phyloP scores from a whole-genome alignment of 1,284 basidiomycete genomes.

The Rhodotorula glutinis region DNA sequence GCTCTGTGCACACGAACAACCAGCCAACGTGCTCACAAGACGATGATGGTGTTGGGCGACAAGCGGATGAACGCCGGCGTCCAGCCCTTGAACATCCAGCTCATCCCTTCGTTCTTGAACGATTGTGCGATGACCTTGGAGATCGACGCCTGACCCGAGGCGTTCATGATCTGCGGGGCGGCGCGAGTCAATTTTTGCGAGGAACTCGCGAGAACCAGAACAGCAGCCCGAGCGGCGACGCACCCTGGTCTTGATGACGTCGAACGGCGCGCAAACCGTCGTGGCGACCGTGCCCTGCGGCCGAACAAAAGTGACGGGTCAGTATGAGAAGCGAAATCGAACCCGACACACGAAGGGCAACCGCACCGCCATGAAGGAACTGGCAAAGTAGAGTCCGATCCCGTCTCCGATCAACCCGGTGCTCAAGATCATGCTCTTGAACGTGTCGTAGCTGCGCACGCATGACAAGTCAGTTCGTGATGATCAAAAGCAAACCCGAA shows the following conservation, averaged over 20 bases:
- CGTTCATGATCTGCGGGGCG: conserved; percentile 74
- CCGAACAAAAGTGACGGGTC: not conserved
- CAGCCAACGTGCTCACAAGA: too few species aligned
- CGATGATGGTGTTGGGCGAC: conserved; percentile 42
- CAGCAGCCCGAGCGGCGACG: not conserved
- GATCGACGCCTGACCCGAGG: conserved; percentile 61
- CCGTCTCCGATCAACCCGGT: conserved; percentile 71
- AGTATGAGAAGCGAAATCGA: too few species aligned
- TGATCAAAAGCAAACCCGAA: too few species aligned
- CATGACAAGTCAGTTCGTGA: not conserved
- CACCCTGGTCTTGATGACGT: conserved; percentile 71
- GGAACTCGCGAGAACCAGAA: not conserved
- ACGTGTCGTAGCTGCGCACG: conserved; percentile 72
- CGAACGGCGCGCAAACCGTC: conserved; percentile 88
- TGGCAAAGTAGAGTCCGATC: conserved; percentile 73
- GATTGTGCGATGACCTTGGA: conserved; percentile 67
- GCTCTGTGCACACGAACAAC: too few species aligned
- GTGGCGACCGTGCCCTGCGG: conserved; percentile 80
- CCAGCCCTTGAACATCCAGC: conserved; percentile 85
- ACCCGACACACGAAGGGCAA: too few species aligned
- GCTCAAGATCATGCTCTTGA: conserved; percentile 74
- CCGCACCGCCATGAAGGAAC: conserved; percentile 77
- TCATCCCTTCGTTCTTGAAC: conserved; percentile 71
- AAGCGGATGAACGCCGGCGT: conserved; percentile 46
- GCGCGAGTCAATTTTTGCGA: not conserved